These are phyloP conservation scores for Cardamine chenopodiifolia DNA, from an alignment of 345 rosid genomes.

Conservation along the genomic window DNA sequence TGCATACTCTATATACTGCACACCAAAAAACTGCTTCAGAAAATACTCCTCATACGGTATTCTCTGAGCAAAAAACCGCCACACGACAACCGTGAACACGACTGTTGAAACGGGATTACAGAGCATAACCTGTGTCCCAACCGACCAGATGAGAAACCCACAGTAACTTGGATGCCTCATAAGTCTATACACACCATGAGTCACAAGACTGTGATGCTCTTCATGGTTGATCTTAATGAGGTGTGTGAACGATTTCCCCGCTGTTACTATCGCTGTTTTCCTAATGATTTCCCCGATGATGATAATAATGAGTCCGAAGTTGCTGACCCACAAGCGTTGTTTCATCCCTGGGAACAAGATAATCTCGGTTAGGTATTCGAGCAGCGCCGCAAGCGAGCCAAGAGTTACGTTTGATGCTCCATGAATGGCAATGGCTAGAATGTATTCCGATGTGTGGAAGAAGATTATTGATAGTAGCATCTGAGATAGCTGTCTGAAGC, in stretches of 20 bases:
- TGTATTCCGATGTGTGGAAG: constrained; percentile 64
- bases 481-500: constrained; percentile 56
- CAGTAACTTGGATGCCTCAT: constrained; percentile 72
- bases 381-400: constrained; percentile 54
- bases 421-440: constrained; percentile 52
- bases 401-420: constrained; percentile 56
- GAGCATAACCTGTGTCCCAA: constrained; percentile 69
- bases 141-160: constrained; percentile 67
- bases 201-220: constrained; percentile 60
- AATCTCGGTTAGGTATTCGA: constrained; percentile 55
- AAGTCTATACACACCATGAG: constrained; percentile 55
- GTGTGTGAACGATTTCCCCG: constrained; percentile 66
- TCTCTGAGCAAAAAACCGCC: constrained; percentile 60
- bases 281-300: constrained; percentile 54
- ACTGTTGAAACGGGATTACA: constrained; percentile 60
- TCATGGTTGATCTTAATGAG: constrained; percentile 54
- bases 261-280: constrained; percentile 63
- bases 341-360: constrained; percentile 54
- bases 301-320: constrained; percentile 56
- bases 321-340: constrained; percentile 58
- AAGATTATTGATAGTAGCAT: constrained; percentile 52
- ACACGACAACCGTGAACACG: constrained; percentile 51
- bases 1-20: constrained; percentile 51
- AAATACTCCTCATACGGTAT: constrained; percentile 64
- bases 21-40: constrained; percentile 61